These are phyloP conservation scores for Lentithecium fluviatile DNA, from an alignment of 495 filamentous ascomycete genomes.

Conservation along the genomic window DNA sequence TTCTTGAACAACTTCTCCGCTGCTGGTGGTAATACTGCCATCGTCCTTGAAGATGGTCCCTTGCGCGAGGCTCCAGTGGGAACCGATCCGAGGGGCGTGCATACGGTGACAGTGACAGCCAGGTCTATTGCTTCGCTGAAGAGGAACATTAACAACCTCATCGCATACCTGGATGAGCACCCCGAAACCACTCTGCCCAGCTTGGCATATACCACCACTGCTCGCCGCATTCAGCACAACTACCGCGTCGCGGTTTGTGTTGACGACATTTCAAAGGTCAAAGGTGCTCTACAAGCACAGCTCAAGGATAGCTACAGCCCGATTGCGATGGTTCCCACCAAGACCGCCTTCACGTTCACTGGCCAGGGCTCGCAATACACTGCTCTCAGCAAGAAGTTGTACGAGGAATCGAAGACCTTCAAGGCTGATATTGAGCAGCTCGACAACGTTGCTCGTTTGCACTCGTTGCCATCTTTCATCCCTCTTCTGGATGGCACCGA, in stretches of 20 bases:
- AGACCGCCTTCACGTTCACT: slow-evolving; percentile 54
- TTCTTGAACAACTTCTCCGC: slow-evolving; percentile 53
- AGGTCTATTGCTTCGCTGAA: slow-evolving; percentile 55
- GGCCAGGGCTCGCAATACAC: slow-evolving; percentile 56
- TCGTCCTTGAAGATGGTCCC: slow-evolving; percentile 57
- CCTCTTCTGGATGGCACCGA: slow-evolving; percentile 65
- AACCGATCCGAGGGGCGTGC: slow-evolving; percentile 54
- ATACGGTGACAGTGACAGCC: slow-evolving; percentile 55
- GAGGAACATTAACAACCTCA: slow-evolving; percentile 53
- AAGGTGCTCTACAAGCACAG: slow-evolving; percentile 43
- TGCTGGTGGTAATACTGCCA: slow-evolving; percentile 48
- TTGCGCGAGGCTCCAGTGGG: slow-evolving; percentile 44
- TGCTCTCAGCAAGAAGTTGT: slow-evolving; percentile 72
- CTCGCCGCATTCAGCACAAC: slow-evolving; percentile 50
- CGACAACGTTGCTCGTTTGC: slow-evolving; percentile 64
- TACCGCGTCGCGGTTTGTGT: slow-evolving; percentile 46
- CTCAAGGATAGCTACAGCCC: slow-evolving; percentile 48
- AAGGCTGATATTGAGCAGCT: slow-evolving; percentile 67
- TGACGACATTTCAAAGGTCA: slow-evolving; percentile 43
- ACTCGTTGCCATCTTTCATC: slow-evolving; percentile 68
- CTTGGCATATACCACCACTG: slow-evolving; percentile 48
- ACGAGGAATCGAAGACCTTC: slow-evolving; percentile 64
- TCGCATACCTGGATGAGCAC: slow-evolving; percentile 54
- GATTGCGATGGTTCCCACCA: slow-evolving; percentile 47
- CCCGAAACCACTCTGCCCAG: slow-evolving; percentile 46